phyloP scores from a whole-genome alignment of 2,329 filamentous ascomycete species.

The Daldinia sp. region DNA sequence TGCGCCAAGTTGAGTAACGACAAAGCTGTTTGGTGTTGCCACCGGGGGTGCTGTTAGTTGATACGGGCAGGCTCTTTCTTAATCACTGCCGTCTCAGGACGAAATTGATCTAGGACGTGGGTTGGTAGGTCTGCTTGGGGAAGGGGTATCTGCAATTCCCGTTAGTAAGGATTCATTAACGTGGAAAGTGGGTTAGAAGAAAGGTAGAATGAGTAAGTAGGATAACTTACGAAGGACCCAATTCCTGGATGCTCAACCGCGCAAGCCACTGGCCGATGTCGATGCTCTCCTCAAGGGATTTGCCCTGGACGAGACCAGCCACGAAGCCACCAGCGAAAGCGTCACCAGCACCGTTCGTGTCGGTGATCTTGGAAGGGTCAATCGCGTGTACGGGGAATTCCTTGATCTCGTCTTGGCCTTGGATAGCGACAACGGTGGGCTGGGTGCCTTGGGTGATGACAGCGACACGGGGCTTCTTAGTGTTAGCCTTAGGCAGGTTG shows the following conservation, averaged over 20 bases:
- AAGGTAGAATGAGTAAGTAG: background rate
- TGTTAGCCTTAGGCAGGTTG: slow-evolving; percentile 92
- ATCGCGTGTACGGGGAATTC: slow-evolving; percentile 87
- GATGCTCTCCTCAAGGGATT: slow-evolving; percentile 80
- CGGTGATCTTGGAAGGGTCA: slow-evolving; percentile 81
- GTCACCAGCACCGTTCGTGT: slow-evolving; percentile 97
- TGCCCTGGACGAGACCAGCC: slow-evolving; percentile 88
- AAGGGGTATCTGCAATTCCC: slow-evolving; percentile 74
- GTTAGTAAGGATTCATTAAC: slow-evolving; percentile 36
- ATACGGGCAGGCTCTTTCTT: background rate
- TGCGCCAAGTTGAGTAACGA: slow-evolving; percentile 55
- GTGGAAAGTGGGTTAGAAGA: background rate
- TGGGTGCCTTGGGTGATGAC: slow-evolving; percentile 96
- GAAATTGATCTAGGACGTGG: slow-evolving; percentile 52
- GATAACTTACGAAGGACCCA: slow-evolving; percentile 87
- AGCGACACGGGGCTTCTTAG: slow-evolving; percentile 82
- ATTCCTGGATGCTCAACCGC: slow-evolving; percentile 90
- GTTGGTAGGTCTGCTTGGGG: slow-evolving; percentile 81
- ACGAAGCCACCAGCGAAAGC: slow-evolving; percentile 96
- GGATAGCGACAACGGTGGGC: slow-evolving; percentile 85
- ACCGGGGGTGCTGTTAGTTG: background rate
- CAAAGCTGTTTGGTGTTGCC: slow-evolving; percentile 47
- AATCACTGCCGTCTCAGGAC: slow-evolving; percentile 7
- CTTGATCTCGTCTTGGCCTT: slow-evolving; percentile 76
- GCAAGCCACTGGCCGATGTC: slow-evolving; percentile 98